phyloP scores from a whole-genome alignment of 805 yeast genomes.

The Nakazawaea anatomiae region DNA sequence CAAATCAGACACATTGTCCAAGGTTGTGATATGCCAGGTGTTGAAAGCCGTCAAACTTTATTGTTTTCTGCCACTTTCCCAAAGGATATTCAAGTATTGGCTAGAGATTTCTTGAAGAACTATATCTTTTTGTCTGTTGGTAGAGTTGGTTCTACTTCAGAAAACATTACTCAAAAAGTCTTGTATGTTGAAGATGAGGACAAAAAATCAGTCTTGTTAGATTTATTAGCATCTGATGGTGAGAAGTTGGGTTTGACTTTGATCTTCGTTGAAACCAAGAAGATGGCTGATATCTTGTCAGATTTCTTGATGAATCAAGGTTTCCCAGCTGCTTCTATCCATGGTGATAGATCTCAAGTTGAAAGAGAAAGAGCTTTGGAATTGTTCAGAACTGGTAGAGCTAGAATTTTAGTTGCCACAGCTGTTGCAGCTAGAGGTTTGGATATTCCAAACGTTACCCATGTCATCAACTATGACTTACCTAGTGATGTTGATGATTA shows the following conservation, averaged over 20 bases:
- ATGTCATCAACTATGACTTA: slow-evolving; percentile 94
- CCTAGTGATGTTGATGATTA: slow-evolving; percentile 98
- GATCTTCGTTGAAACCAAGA: slow-evolving; percentile 96
- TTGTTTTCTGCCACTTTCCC: slow-evolving; percentile 99
- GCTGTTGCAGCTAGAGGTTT: slow-evolving; percentile 99
- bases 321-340: slow-evolving; percentile 97
- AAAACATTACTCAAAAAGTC: slow-evolving; percentile 93
- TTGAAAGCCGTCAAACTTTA: slow-evolving; percentile 86
- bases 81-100: slow-evolving; percentile 91
- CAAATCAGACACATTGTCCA: slow-evolving; percentile 98
- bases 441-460: slow-evolving; percentile 98
- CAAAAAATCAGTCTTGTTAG: slow-evolving; percentile 85
- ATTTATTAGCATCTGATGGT: slow-evolving; percentile 76
- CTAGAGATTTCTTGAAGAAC: slow-evolving; percentile 93
- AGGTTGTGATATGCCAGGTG: slow-evolving; percentile 96
- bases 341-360: slow-evolving; percentile 97
- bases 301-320: slow-evolving; percentile 85
- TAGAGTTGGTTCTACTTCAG: slow-evolving; percentile 98
- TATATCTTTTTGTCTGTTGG: slow-evolving; percentile 96
- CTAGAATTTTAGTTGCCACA: slow-evolving; percentile 95
- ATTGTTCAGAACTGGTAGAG: slow-evolving; percentile 85
- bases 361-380: slow-evolving; percentile 98
- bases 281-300: slow-evolving; percentile 95
- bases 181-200: slow-evolving; percentile 90
- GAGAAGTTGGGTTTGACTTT: slow-evolving; percentile 69